A percentile compares a stretch with the other conserved stretches of the same genome.
Evolutionary conservation across 208 protist genomes (phyloP).

Genomic region (Acanthamoeba royreba): DNA sequence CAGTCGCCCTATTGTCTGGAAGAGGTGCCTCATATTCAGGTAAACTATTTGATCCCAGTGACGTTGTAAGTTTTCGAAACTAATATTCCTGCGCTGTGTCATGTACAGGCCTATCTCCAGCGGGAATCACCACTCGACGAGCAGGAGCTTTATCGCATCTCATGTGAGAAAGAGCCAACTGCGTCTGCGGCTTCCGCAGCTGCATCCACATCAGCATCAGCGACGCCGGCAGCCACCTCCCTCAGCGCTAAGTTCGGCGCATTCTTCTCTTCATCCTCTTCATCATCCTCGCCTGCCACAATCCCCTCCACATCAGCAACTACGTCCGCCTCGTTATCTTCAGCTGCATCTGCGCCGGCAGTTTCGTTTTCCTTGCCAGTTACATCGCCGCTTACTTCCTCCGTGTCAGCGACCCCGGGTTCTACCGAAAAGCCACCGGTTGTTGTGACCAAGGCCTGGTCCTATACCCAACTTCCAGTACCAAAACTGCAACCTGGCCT

Average conservation of each 20-base stretch:
- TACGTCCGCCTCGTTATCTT: not conserved
- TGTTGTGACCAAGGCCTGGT: not conserved
- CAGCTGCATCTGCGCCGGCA: not conserved
- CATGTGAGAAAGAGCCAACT: not conserved
- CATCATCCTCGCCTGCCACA: not conserved
- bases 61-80: not conserved
- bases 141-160: constrained; percentile 24
- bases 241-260: not conserved
- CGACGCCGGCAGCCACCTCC: not conserved
- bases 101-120: not conserved
- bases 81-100: not conserved
- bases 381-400: not conserved
- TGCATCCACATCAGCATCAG: not conserved
- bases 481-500: not conserved
- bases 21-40: not conserved
- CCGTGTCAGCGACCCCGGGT: not conserved
- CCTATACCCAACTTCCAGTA: not conserved
- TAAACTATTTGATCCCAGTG: not conserved
- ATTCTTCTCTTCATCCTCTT: not conserved
- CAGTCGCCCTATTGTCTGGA: constrained; percentile 13
- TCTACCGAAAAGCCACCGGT: not conserved
- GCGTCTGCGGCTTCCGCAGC: not conserved
- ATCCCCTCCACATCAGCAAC: not conserved
- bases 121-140: not conserved
- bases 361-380: not conserved